phyloP scores from a whole-genome alignment of 2,329 filamentous ascomycete species.

The Hymenoscyphus scutula region DNA sequence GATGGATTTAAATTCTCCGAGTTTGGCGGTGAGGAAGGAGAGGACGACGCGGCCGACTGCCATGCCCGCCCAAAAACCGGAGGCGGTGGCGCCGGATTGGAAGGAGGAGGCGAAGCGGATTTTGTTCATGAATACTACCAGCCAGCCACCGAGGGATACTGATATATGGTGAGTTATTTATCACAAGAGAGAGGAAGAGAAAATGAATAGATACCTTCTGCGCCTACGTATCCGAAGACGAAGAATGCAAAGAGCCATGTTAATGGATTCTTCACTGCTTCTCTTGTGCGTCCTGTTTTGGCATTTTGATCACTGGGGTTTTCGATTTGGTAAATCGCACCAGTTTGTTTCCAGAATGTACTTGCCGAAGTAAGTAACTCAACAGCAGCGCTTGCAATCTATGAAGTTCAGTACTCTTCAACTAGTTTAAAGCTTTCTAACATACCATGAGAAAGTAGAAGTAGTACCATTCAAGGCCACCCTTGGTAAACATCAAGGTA shows the following conservation, averaged over 20 bases:
- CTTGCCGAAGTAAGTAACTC: conserved; percentile 52
- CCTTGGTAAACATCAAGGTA: conserved; percentile 68
- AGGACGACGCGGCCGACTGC: conserved; percentile 70
- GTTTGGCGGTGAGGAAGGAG: conserved; percentile 70
- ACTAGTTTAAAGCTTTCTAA: neutral
- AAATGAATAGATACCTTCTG: conserved; percentile 47
- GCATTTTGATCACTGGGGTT: conserved; percentile 45
- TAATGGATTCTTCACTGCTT: conserved; percentile 47
- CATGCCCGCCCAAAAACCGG: conserved; percentile 81
- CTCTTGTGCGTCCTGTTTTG: conserved; percentile 28
- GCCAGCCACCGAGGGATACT: conserved; percentile 75
- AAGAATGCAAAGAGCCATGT: conserved; percentile 75
- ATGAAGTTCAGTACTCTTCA: neutral
- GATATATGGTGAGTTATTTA: conserved; percentile 37
- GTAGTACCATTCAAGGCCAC: conserved; percentile 62
- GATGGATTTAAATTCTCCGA: conserved; percentile 70
- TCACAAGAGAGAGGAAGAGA: neutral
- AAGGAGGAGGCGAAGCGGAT: conserved; percentile 69
- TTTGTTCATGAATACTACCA: conserved; percentile 82
- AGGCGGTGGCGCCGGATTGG: conserved; percentile 70
- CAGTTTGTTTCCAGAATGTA: conserved; percentile 65
- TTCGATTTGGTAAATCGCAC: conserved; percentile 52
- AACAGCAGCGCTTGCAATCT: conserved; percentile 53
- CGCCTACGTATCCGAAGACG: conserved; percentile 74
- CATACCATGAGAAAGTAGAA: conserved; percentile 76